These are phyloP conservation scores for Solioccasus polychromus DNA, from an alignment of 768 basidiomycete species.

Conservation along the genomic window DNA sequence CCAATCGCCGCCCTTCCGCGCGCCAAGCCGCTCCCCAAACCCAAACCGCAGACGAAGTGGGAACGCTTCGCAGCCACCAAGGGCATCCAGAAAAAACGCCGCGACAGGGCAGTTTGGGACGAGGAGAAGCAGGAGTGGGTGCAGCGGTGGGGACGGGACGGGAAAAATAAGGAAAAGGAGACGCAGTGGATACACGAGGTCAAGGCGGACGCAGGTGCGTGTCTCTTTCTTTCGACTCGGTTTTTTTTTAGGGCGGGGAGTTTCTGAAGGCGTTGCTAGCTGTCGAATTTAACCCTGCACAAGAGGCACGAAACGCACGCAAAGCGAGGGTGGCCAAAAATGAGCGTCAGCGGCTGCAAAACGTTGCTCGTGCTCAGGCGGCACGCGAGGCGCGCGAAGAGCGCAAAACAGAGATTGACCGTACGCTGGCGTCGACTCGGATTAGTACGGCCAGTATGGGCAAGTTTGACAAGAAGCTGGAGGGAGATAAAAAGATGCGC, in stretches of 20 bases:
- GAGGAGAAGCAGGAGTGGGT: constrained; percentile 95
- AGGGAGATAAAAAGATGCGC: constrained; percentile 86
- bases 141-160: constrained; percentile 82
- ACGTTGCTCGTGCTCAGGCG: constrained; percentile 57
- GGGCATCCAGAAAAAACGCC: constrained; percentile 80
- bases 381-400: constrained; percentile 37
- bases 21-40: constrained; percentile 89
- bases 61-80: constrained; percentile 92
- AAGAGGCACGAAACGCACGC: constrained; percentile 71
- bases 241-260: too few species aligned
- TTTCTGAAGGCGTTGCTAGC: constrained; percentile 40
- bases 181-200: constrained; percentile 92
- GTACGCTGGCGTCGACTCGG: constrained; percentile 71
- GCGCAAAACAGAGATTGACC: constrained; percentile 74
- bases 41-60: constrained; percentile 94
- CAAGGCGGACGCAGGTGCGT: constrained; percentile 78
- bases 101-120: constrained; percentile 87
- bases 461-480: constrained; percentile 83
- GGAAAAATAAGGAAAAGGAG: constrained; percentile 86
- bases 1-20: constrained; percentile 80
- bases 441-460: constrained; percentile 94
- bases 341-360: constrained; percentile 69
- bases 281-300: constrained; percentile 75
- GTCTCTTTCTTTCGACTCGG: not conserved
- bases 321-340: constrained; percentile 86